These are phyloP conservation scores for Pseudocercospora cruenta DNA, from an alignment of 2,329 filamentous ascomycete genomes.

Conservation along the genomic window DNA sequence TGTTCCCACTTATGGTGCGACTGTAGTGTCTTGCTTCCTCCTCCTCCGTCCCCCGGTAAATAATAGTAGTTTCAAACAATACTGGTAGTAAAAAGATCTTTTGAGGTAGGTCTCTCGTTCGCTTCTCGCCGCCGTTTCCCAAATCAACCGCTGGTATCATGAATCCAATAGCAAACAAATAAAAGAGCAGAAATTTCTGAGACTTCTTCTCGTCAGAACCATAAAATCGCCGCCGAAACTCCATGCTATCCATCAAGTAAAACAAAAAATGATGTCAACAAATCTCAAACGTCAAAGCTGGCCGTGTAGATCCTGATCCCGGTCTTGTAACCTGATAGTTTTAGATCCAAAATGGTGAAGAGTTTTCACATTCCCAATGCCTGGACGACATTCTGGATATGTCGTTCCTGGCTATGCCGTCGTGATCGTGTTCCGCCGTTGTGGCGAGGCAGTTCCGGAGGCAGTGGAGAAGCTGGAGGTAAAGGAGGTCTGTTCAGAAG, in stretches of 20 bases:
- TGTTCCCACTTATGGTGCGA: neutral
- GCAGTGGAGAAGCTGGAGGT: constrained; percentile 10
- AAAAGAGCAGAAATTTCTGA: neutral
- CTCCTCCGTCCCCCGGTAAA: neutral
- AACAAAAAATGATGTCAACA: neutral
- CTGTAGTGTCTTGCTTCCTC: neutral
- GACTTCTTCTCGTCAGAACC: neutral
- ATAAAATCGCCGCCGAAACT: constrained; percentile 5
- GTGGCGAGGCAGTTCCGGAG: constrained; percentile 3
- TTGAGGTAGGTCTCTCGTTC: no score
- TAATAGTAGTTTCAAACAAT: constrained; percentile 1
- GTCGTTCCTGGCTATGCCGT: constrained; percentile 17
- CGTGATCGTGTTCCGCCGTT: constrained; percentile 13
- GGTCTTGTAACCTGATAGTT: neutral
- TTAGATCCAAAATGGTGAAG: neutral
- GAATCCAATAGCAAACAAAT: neutral
- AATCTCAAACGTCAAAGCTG: neutral
- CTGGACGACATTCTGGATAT: constrained; percentile 20
- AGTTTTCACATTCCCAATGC: constrained; percentile 17
- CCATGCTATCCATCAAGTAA: constrained; percentile 3
- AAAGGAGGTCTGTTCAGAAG: neutral
- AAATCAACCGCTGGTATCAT: constrained; percentile 4
- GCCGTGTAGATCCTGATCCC: neutral
- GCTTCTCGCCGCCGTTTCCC: neutral
- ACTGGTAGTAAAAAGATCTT: neutral